These are phyloP conservation scores for Funneliformis mosseae DNA, from an alignment of 192 early-diverging fungal species.

Conservation along the genomic window DNA sequence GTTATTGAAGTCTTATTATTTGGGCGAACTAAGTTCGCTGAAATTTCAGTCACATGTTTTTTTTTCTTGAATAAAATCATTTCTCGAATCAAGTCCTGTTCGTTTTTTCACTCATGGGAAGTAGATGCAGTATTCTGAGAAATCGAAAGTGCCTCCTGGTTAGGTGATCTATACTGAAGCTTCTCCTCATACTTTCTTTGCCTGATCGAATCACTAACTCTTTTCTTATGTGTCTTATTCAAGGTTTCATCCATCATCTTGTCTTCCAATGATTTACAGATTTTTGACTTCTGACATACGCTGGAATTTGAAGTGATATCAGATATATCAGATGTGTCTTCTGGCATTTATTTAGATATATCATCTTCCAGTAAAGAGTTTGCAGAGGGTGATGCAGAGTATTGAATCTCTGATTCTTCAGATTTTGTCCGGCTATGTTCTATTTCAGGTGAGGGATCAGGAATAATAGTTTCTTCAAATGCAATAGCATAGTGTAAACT, in stretches of 20 bases:
- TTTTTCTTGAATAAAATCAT: background rate
- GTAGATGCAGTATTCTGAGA: constrained; percentile 9
- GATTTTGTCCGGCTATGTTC: constrained; percentile 10
- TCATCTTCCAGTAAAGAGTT: constrained; percentile 22
- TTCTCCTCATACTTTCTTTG: background rate
- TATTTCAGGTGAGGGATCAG: constrained; percentile 15
- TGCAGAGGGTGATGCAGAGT: constrained; percentile 27
- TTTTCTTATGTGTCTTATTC: constrained; percentile 6
- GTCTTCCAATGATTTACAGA: constrained; percentile 23
- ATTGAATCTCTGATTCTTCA: constrained; percentile 28
- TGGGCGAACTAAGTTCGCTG: constrained; percentile 2
- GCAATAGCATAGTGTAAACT: too few species aligned
- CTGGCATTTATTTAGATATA: constrained; percentile 9
- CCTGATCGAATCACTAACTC: background rate
- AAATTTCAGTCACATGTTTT: constrained; percentile 19
- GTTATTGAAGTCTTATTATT: background rate
- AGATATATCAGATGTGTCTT: constrained; percentile 28
- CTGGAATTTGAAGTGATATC: constrained; percentile 16
- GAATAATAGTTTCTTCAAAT: background rate
- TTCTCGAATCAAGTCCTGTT: constrained; percentile 16
- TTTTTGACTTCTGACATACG: constrained; percentile 6
- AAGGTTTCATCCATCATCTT: too few species aligned
- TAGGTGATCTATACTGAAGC: constrained; percentile 9
- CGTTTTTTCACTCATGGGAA: background rate
- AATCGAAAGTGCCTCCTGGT: constrained; percentile 10